Evolutionary conservation across 2,329 filamentous ascomycete species (phyloP).

Genomic region (Amauroascus verrucosus): DNA sequence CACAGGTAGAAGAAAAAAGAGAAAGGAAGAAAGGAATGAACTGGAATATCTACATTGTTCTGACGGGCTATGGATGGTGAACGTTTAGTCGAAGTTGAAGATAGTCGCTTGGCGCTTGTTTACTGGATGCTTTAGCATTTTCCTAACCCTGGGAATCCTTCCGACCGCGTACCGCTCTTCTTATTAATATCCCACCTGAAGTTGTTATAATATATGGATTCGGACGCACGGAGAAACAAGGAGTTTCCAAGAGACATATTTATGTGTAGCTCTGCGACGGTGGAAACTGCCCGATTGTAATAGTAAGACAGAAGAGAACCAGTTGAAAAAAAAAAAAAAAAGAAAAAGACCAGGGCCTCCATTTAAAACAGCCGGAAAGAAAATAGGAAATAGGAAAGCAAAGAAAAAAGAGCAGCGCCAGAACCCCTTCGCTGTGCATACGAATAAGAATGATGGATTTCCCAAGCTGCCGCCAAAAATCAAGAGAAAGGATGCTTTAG

Average conservation of each 20-base stretch:
- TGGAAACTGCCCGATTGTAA: background rate
- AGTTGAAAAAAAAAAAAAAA: background rate
- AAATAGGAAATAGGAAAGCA: background rate
- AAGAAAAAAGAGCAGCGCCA: constrained; percentile 25
- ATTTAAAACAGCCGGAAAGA: background rate
- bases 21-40: background rate
- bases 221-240: too few species aligned
- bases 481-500: background rate
- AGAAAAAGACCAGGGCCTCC: too few species aligned
- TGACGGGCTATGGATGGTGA: background rate
- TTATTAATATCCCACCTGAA: background rate
- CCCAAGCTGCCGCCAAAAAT: background rate
- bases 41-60: background rate
- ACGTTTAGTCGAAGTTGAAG: background rate
- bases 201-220: too few species aligned
- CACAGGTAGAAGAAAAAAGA: background rate
- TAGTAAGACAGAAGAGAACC: background rate
- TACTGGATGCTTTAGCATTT: background rate
- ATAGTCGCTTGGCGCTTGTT: background rate
- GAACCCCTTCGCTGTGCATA: constrained; percentile 13
- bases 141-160: background rate
- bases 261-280: too few species aligned
- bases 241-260: too few species aligned
- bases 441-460: background rate
- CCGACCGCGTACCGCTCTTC: background rate